These are phyloP conservation scores for Pseudotsuga menziesii DNA, from an alignment of 75 land plant genomes.

Conservation along the genomic window DNA sequence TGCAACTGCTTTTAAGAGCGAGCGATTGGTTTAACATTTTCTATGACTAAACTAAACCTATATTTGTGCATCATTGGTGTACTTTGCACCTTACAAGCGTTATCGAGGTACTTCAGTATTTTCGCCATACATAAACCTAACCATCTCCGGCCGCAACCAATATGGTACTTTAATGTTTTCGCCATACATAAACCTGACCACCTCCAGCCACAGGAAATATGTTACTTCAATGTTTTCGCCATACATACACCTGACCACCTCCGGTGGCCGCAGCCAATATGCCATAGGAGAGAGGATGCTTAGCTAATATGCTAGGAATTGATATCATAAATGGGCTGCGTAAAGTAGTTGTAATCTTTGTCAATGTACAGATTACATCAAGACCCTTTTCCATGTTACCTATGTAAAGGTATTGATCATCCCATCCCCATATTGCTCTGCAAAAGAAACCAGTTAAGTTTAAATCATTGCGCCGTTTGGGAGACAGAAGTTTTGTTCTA, in stretches of 20 bases:
- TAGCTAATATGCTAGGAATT: slow-evolving; percentile 63
- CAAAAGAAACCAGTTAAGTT: too few species aligned
- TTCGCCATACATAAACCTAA: slow-evolving; percentile 46
- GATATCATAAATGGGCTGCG: slow-evolving; percentile 51
- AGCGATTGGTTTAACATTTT: too few species aligned
- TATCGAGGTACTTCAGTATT: neutral
- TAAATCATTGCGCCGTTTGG: too few species aligned
- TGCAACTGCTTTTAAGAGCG: too few species aligned
- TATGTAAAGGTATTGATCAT: slow-evolving; percentile 55
- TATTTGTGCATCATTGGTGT: too few species aligned
- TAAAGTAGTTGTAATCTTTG: slow-evolving; percentile 22
- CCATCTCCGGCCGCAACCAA: slow-evolving; percentile 59
- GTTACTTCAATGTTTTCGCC: slow-evolving; percentile 21
- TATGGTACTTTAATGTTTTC: neutral
- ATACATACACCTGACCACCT: slow-evolving; percentile 54
- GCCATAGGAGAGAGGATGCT: slow-evolving; percentile 49
- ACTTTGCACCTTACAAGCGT: too few species aligned
- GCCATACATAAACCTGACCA: slow-evolving; percentile 56
- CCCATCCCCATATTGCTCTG: slow-evolving; percentile 90
- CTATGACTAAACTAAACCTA: too few species aligned
- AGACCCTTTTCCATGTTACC: slow-evolving; percentile 66
- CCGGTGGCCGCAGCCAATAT: slow-evolving; percentile 52
- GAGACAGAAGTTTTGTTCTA: too few species aligned
- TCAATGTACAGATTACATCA: slow-evolving; percentile 53
- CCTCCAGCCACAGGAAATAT: too few species aligned